These are phyloP conservation scores for Aspergillus floridensis DNA, from an alignment of 2,329 filamentous ascomycete genomes.

Conservation along the genomic window DNA sequence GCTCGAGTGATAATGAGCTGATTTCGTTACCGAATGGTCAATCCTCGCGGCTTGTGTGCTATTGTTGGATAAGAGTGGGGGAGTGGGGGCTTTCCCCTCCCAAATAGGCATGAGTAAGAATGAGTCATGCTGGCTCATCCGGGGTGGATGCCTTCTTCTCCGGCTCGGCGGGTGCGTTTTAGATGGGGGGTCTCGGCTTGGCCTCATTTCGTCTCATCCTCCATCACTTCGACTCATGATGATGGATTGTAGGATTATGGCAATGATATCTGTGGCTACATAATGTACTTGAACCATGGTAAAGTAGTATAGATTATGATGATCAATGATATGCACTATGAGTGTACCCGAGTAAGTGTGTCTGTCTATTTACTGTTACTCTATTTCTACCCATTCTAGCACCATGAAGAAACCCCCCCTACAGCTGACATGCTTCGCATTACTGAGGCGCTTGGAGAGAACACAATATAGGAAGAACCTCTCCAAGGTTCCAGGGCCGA, in stretches of 20 bases:
- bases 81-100: not conserved
- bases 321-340: not conserved
- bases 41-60: no score
- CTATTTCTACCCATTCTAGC: not conserved
- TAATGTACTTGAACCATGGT: no score
- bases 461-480: constrained; percentile 14
- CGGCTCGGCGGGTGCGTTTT: not conserved
- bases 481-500: constrained; percentile 17
- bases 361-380: not conserved
- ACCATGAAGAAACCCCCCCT: constrained; percentile 14
- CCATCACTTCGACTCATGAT: constrained; percentile 2
- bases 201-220: not conserved
- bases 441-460: constrained; percentile 18
- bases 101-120: constrained; percentile 1
- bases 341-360: not conserved
- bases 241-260: not conserved
- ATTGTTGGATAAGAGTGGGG: not conserved
- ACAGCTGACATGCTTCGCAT: constrained; percentile 16
- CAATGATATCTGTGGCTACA: no score
- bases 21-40: no score
- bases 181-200: not conserved
- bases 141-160: not conserved
- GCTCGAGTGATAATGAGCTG: no score
- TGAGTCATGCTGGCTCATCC: constrained; percentile 6
- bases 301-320: not conserved